Percentiles rank a stretch among this genome's conserved stretches.
Conservation (phyloP, 148 eudicot species). For the Chenopodium album region DNA sequence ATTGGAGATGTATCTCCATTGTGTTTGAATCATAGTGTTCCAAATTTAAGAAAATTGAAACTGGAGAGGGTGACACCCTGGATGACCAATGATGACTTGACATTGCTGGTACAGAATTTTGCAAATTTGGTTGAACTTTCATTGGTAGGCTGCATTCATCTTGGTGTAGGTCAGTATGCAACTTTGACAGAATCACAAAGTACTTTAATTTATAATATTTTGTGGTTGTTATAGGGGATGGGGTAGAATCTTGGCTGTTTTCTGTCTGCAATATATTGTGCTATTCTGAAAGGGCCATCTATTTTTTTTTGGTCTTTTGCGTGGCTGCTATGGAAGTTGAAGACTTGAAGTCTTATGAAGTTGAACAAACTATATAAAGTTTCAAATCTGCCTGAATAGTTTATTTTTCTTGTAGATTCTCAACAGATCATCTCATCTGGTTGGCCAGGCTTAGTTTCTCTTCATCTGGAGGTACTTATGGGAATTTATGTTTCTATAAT, state of each 20-base stretch:
- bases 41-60: slow-evolving; percentile 61
- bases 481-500: background rate
- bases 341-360: background rate
- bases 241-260: background rate
- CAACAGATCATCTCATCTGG: slow-evolving; percentile 74
- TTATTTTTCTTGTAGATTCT: slow-evolving; percentile 45
- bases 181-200: background rate
- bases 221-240: background rate
- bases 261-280: background rate
- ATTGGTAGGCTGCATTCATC: slow-evolving; percentile 65
- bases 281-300: background rate
- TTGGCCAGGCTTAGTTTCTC: slow-evolving; percentile 80
- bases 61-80: slow-evolving; percentile 87
- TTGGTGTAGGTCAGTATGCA: slow-evolving; percentile 55
- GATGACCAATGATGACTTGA: slow-evolving; percentile 78
- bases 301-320: background rate
- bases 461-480: slow-evolving; percentile 66
- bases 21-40: slow-evolving; percentile 48
- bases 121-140: slow-evolving; percentile 55
- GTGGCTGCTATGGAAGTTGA: background rate
- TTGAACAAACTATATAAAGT: background rate
- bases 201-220: background rate
- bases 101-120: slow-evolving; percentile 52
- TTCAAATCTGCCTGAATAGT: background rate
- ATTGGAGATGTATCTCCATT: slow-evolving; percentile 68